Evolutionary conservation across 768 basidiomycete species (phyloP), one percentile per base, ranked within the genome.

Genomic region (Trametes gibbosa): DNA sequence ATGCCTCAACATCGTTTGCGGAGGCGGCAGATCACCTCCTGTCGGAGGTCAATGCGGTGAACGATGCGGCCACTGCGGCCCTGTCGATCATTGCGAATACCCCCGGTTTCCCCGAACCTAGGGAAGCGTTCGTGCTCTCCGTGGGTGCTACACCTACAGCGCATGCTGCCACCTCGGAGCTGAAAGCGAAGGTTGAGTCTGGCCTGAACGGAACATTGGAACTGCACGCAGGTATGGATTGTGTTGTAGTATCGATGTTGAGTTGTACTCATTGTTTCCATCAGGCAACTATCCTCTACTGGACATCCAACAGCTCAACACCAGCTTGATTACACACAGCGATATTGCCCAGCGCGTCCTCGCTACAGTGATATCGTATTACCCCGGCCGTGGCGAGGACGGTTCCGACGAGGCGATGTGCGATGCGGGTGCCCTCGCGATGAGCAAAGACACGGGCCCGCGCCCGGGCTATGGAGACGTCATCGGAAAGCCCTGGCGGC

Each of bases 61-160:
- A 91, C 64, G 70, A 71, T 12, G 86, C 87, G 2, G 88, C 91
- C 0, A 75, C 73, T 25, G 73, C 81, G 49, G 84, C 83, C 0
- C 68, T 86, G 29, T 75, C 77, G 39, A 70, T 81, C 50, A 72
- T 86, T 29, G 69, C 74, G 9, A 66, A 68, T 37, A 74, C 75
- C 14, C 67, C 74, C 13, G 69, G 72, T 39, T 68, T 62, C n/a
- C 49, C 58, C 5, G 57, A 69, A 40, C 71, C 77, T 53, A 73
- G 75, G 6, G 71, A 75, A 37, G 79, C 82, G 5, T 92, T 89
- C 65, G 80, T 90, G 1, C 74, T 95, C 35, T 88, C 89, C 2
- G 86, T 94, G 1, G 92, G 92, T 21, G 88, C 91, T n/a, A 94
- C 92, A 2, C 92, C 92, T 1, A 86, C 92, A 2, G 92, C 92